Evolutionary conservation across 371 early-diverging fungal genomes (phyloP).

Genomic region (Rhizopus delemar): DNA sequence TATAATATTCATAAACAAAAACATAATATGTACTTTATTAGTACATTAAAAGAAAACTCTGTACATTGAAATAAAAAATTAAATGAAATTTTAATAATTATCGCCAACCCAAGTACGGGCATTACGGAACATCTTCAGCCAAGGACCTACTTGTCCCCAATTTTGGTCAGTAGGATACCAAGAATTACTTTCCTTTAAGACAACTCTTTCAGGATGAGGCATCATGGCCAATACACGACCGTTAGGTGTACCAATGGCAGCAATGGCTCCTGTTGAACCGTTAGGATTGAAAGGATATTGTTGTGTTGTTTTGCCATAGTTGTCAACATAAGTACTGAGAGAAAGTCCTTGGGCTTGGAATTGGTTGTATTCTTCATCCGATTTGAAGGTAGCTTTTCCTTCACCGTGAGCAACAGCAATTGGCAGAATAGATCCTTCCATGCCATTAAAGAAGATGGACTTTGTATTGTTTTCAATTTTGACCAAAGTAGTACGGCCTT

Average conservation of each 20-base stretch:
- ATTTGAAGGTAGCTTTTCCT: slow-evolving; percentile 83
- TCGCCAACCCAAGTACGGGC: slow-evolving; percentile 78
- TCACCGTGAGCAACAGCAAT: slow-evolving; percentile 97
- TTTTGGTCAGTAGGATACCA: slow-evolving; percentile 73
- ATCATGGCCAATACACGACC: slow-evolving; percentile 93
- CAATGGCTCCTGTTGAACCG: slow-evolving; percentile 84
- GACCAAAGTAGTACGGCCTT: slow-evolving; percentile 86
- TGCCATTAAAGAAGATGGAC: slow-evolving; percentile 83
- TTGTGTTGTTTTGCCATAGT: slow-evolving; percentile 72
- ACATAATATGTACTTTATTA: background rate
- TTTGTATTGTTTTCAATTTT: slow-evolving; percentile 49
- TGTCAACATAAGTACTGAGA: slow-evolving; percentile 81
- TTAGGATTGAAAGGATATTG: slow-evolving; percentile 96
- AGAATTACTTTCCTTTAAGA: slow-evolving; percentile 82
- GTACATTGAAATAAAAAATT: background rate
- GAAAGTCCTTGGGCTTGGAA: slow-evolving; percentile 55
- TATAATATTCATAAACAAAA: too few species aligned
- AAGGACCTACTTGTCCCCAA: slow-evolving; percentile 83
- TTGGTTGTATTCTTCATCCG: slow-evolving; percentile 36
- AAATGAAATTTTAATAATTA: slow-evolving; percentile 26
- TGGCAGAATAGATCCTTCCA: slow-evolving; percentile 90
- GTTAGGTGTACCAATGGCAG: slow-evolving; percentile 79
- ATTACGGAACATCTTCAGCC: slow-evolving; percentile 83
- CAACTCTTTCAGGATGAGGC: slow-evolving; percentile 97
- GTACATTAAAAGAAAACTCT: background rate